Percentiles rank a stretch among this genome's conserved stretches.
These are phyloP conservation scores for Fusarium sororula DNA, from an alignment of 2,329 filamentous ascomycete genomes.

Conservation along the genomic window DNA sequence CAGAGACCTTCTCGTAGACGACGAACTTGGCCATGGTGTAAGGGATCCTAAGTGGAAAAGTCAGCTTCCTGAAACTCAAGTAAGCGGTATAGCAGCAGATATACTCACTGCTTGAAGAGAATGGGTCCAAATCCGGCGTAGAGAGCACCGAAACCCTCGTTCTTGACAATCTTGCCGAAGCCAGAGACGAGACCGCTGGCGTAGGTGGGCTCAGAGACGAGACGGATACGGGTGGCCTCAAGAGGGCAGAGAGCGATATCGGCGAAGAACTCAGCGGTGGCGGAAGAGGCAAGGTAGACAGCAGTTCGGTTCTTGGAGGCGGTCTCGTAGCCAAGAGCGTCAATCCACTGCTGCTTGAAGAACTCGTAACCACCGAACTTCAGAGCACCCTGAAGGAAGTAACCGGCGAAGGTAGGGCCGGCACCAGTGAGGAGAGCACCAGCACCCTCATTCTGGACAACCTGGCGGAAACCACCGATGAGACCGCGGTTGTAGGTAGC, in stretches of 20 bases:
- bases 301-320: constrained; percentile 82
- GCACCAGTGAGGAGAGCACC: constrained; percentile 86
- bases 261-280: constrained; percentile 73
- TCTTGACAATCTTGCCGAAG: constrained; percentile 84
- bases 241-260: constrained; percentile 90
- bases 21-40: constrained; percentile 98
- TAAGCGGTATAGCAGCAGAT: background rate
- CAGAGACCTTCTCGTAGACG: constrained; percentile 88
- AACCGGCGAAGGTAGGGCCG: constrained; percentile 86
- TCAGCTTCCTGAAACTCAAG: constrained; percentile 26
- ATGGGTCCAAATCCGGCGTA: constrained; percentile 92
- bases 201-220: constrained; percentile 88
- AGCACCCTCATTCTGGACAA: constrained; percentile 84
- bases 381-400: constrained; percentile 93
- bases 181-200: constrained; percentile 81
- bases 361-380: constrained; percentile 97
- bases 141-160: constrained; percentile 85
- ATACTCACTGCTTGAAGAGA: constrained; percentile 65
- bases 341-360: constrained; percentile 93
- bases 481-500: constrained; percentile 88
- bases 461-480: constrained; percentile 86
- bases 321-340: constrained; percentile 78
- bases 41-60: constrained; percentile 68
- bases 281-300: constrained; percentile 79
- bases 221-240: constrained; percentile 92